Base-by-base conservation (phyloP, 495 filamentous ascomycete genomes). In the Aspergillus bridgeri region DNA sequence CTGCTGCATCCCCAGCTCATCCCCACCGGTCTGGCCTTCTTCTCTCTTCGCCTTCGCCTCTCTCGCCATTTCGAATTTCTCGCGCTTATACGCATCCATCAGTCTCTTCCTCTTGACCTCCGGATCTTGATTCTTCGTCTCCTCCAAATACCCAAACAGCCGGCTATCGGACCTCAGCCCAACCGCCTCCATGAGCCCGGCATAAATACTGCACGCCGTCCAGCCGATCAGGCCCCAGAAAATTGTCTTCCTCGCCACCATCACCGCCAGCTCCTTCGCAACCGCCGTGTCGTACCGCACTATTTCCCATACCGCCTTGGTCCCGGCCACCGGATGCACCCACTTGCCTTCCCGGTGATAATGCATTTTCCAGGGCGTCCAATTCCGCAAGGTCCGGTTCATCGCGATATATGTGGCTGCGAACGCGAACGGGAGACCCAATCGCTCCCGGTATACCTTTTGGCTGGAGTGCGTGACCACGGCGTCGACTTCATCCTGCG, bases 401-500 rank as follows among this genome's bases (percentile, higher is more conserved):
- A 38, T 15, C 9, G 33, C 13, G 9, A 4, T 15, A 4, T 38
- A 38, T 38, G 33, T 38, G 11, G 3, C 7, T 11, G 33, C 33
- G 8, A 61, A 46, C 11, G 57, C 59, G 1, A 67, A 4, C 15
- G 70, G 70, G 0, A 66, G 13, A 0, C 68, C 69, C 6, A 62
- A 48, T 18, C 62, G 54, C 3, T 47, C 23, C 18, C 65, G 48
- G 57, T 73, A 72, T 5, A 71, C 21, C 6, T 27, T 24, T 2
- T 57, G 58, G 6, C 68, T 67, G 23, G 45, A 42, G 48, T 61
- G 59, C 20, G 58, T 57, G n/a, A 66, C 61, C 22, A 71, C 59
- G 6, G 66, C 68, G 59, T 78, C 72, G 13, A 75, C n/a, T 48
- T 78, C 75, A 6, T 64, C 59, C 51, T 78, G 75, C 5, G 67